Percentiles rank a stretch among this genome's conserved stretches.
These are phyloP conservation scores for Phialophora expanda DNA, from an alignment of 2,329 filamentous ascomycete species.

Conservation along the genomic window DNA sequence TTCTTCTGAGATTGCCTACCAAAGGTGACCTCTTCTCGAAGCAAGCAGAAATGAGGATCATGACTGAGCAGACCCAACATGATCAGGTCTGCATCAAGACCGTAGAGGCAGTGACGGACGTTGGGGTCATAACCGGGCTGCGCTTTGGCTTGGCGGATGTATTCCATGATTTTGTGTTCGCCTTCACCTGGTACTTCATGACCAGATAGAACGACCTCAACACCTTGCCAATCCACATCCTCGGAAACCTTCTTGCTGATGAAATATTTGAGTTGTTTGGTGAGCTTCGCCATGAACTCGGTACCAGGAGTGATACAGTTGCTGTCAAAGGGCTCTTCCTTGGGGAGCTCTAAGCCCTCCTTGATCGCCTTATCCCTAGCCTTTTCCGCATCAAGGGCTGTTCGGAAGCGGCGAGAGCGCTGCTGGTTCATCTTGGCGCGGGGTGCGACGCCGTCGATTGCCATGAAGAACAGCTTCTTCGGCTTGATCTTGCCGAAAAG, in stretches of 20 bases:
- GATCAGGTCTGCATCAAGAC: conserved; percentile 95
- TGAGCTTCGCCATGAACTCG: conserved; percentile 96
- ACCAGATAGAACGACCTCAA: conserved; percentile 93
- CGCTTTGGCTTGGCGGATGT: conserved; percentile 95
- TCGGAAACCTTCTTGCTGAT: conserved; percentile 98
- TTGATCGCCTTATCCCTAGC: conserved; percentile 89
- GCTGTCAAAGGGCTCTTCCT: conserved; percentile 95
- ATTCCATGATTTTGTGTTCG: conserved; percentile 99
- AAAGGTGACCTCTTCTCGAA: conserved; percentile 97
- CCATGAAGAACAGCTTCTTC: conserved; percentile 99
- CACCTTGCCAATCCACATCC: conserved; percentile 95
- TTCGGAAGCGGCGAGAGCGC: conserved; percentile 90
- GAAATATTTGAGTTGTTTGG: conserved; percentile 94
- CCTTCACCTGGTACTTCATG: conserved; percentile 98
- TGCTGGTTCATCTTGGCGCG: conserved; percentile 99
- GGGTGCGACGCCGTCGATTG: conserved; percentile 95
- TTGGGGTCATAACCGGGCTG: conserved; percentile 93
- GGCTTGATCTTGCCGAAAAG: conserved; percentile 98
- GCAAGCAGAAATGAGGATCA: conserved; percentile 95
- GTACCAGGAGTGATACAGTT: conserved; percentile 98
- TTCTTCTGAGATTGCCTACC: conserved; percentile 85
- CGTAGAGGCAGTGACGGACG: conserved; percentile 94
- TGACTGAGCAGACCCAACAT: conserved; percentile 97
- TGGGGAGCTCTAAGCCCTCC: conserved; percentile 90
- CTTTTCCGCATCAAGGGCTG: conserved; percentile 85